Evolutionary conservation across 768 basidiomycete species (phyloP), one percentile per base, ranked within the genome.

Genomic region (Hortiboletus campestris): DNA sequence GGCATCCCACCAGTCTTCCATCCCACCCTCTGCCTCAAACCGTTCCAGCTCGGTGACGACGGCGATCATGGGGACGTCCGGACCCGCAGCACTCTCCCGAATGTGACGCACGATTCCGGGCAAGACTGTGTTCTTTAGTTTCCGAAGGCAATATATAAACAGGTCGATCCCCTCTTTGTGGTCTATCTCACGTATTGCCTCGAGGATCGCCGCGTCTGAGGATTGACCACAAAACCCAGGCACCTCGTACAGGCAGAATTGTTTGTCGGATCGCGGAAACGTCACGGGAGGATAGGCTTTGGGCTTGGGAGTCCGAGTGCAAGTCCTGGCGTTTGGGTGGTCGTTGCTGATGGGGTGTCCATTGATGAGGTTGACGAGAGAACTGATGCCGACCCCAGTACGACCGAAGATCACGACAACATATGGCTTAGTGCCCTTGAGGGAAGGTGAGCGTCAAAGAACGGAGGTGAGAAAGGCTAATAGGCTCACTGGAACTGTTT

Each of bases 1-100:
- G 5, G 22, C 42, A 28, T 45, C 38, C 73, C 72, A 74, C 72
- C 74, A 74, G 1, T 46, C 52, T 9, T 74, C 68, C 72, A 69
- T 74, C 2, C 43, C 55, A 12, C 34, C 46, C 28, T 55, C 55
- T 13, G 44, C 28, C 16, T 54, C 53, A 6, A 62, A 63, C 32
- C 51, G 61, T 47, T 69, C 67, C 38, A 68, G 36, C 31, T 67
- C 67, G 11, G 67, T 68, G 12, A 69, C 67, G 39, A 61, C 67
- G 3, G 65, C 67, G 19, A 67, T 51, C 50, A 67, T 61, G 1
- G 67, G 67, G 1, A 64, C 48, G 9, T 14, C 29, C 10, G 16
- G 22, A 9, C 14, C 38, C 3, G 41, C 39, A 13, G 54, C 22
- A 8, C 20, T 32, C 19, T 55, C 20, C 25, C 57, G 49, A 20